phyloP scores from a whole-genome alignment of 176 grass and related monocot species.

The Oryza meridionalis region DNA sequence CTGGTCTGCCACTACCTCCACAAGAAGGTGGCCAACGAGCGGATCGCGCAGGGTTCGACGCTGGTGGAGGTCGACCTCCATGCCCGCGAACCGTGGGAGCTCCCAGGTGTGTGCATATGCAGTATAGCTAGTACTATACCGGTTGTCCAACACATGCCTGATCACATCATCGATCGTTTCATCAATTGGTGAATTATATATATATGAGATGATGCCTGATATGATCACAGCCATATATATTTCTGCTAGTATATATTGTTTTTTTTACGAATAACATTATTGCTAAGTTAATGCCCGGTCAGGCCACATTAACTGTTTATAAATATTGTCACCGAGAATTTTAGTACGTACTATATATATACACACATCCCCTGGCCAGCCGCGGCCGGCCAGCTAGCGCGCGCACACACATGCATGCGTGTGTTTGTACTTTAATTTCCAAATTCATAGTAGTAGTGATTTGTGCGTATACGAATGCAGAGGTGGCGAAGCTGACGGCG shows the following conservation, averaged over 20 bases:
- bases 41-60: slow-evolving; percentile 50
- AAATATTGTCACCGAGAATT: too few relatives aligned
- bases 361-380: neutral
- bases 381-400: too few relatives aligned
- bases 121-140: too few relatives aligned
- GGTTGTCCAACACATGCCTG: too few relatives aligned
- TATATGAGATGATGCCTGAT: too few relatives aligned
- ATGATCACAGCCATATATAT: neutral
- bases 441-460: neutral
- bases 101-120: slow-evolving; percentile 51
- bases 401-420: too few relatives aligned
- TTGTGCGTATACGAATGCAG: slow-evolving; percentile 28
- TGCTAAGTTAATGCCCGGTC: neutral
- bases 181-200: too few relatives aligned
- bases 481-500: slow-evolving; percentile 65
- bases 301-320: neutral
- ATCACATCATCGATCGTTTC: too few relatives aligned
- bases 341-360: too few relatives aligned
- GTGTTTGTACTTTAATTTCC: too few relatives aligned
- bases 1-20: slow-evolving; percentile 80
- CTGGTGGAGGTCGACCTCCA: slow-evolving; percentile 85
- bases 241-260: neutral
- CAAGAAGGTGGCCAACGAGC: slow-evolving; percentile 68
- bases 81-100: slow-evolving; percentile 77
- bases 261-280: too few relatives aligned